Base-by-base conservation (phyloP, 2,329 filamentous ascomycete species). In the Penicillium capsulatum region DNA sequence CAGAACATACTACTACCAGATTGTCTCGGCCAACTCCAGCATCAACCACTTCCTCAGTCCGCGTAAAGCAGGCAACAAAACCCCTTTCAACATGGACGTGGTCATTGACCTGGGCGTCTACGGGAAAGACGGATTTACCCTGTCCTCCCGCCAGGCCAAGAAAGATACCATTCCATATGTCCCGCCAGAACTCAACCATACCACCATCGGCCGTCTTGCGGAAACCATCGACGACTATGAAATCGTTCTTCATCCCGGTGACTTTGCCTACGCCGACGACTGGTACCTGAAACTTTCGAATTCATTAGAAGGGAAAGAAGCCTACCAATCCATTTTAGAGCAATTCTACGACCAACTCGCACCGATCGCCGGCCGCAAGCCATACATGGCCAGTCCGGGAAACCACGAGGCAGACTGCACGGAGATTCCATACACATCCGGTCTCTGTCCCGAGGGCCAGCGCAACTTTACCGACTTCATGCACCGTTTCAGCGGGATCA, bases 381-480 rank as follows among this genome's bases (percentile, higher is more conserved):
- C 42, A 7, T 48, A 48, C 39, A 45, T 48, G 42, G 45, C 45
- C 28, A 42, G 45, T 5, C 45, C 45, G 14, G 45, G 45, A 24
- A 47, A 47, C 16, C 44, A 47, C 14, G 44, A 47, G 24, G 38
- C 44, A 2, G 44, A 34, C 3, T 47, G 41, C 30, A 50, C 30
- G 4, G 35, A 42, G 7, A 22, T 22, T 22, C 19, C 19, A 22
- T 22, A 22, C 19, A 22, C 19, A 9, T 5, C 19, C 5, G 32
- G 36, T 27, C 50, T 57, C n/a, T 57, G 53, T 26, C 15, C 42
- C 7, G 17, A 39, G 17, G 53, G 52, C 26, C 53, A 57, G 34
- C 51, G 45, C 16, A 57, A 57, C 35, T 57, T 57, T 30, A 55
- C 54, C 5, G 54, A 47, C 22, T 57, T 41, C 37, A 35, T 36